Evolutionary conservation across 2,329 filamentous ascomycete genomes (phyloP).

Genomic region (Neoascochyta sp.): DNA sequence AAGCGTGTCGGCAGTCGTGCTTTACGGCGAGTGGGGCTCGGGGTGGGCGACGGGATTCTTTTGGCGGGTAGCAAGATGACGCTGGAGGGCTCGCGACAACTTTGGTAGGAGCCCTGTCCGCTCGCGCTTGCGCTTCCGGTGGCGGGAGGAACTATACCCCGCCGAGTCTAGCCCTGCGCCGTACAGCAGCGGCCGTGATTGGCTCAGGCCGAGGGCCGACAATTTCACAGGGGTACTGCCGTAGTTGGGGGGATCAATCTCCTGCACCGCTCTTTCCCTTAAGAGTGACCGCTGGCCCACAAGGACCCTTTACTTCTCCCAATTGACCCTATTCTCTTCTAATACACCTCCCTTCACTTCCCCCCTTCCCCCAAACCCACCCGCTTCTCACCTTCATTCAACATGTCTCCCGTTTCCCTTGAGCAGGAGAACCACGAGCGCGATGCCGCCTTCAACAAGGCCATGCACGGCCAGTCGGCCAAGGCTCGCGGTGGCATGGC

Average conservation of each 20-base stretch:
- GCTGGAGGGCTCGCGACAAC: too few relatives aligned
- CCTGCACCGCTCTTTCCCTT: constrained; percentile 27
- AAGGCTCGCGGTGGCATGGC: constrained; percentile 67
- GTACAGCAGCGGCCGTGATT: too few relatives aligned
- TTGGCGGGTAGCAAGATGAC: too few relatives aligned
- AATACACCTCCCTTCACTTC: background rate
- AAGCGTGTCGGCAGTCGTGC: constrained; percentile 4
- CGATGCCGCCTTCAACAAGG: constrained; percentile 88
- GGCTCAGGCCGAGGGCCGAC: constrained; percentile 7
- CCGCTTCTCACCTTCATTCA: constrained; percentile 15
- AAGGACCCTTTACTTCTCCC: constrained; percentile 8
- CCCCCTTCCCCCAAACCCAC: constrained; percentile 1
- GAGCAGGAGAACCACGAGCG: constrained; percentile 79
- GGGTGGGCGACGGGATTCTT: constrained; percentile 5
- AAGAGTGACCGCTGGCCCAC: constrained; percentile 12
- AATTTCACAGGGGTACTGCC: too few relatives aligned
- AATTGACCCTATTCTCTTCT: constrained; percentile 13
- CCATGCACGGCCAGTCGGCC: constrained; percentile 73
- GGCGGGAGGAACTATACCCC: too few relatives aligned
- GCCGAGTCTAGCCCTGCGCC: too few relatives aligned
- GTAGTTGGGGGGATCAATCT: constrained; percentile 17
- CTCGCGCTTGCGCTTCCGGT: too few relatives aligned
- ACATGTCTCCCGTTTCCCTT: constrained; percentile 57
- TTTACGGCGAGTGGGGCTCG: constrained; percentile 9
- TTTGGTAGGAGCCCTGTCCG: too few relatives aligned